Conservation (phyloP, 1,284 basidiomycete species). For the Limonomyces culmigenus region DNA sequence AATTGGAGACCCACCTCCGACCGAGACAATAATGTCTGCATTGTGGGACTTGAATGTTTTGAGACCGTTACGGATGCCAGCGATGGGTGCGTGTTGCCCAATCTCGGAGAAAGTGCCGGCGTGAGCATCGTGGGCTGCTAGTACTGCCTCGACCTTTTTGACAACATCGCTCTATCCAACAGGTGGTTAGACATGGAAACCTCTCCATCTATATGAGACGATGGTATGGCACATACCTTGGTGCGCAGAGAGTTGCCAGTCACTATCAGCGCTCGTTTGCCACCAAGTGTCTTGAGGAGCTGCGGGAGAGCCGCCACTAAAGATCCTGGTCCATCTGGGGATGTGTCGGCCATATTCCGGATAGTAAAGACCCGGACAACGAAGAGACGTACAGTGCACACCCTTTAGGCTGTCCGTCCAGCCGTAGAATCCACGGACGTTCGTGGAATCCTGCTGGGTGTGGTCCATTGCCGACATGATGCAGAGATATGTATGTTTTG, state of each 20-base stretch:
- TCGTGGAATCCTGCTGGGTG: not conserved
- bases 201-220: not conserved
- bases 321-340: constrained; percentile 43
- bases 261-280: constrained; percentile 47
- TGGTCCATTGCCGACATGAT: too few relatives aligned
- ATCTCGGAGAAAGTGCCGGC: constrained; percentile 61
- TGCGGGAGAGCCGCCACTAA: constrained; percentile 42
- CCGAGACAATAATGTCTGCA: constrained; percentile 53
- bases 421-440: constrained; percentile 30
- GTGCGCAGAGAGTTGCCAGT: constrained; percentile 52
- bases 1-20: constrained; percentile 69
- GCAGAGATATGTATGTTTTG: too few relatives aligned
- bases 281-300: constrained; percentile 31
- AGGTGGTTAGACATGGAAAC: too few relatives aligned
- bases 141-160: constrained; percentile 35
- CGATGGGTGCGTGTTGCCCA: constrained; percentile 60
- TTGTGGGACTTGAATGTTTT: constrained; percentile 32
- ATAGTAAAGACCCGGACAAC: not conserved
- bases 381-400: constrained; percentile 22
- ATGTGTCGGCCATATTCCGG: too few relatives aligned
- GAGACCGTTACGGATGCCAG: constrained; percentile 49
- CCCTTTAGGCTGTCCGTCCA: constrained; percentile 49
- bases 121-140: constrained; percentile 36
- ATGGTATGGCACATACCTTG: constrained; percentile 25
- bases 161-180: constrained; percentile 41